Percentiles rank a stretch among this genome's conserved stretches.
These are phyloP conservation scores for Saccharomycopsis schoenii DNA, from an alignment of 805 yeast species.

Conservation along the genomic window DNA sequence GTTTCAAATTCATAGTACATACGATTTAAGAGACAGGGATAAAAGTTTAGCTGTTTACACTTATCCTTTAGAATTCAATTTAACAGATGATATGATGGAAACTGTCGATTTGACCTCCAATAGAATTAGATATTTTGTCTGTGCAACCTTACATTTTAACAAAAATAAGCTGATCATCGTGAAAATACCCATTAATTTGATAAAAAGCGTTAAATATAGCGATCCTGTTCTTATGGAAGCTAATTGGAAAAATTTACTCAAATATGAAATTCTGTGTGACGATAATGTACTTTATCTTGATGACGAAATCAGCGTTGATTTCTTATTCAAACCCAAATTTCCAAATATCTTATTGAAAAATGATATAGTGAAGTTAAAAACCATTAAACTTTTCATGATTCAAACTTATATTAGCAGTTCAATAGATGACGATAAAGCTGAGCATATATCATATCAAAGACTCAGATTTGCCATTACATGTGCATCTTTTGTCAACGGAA, in stretches of 20 bases:
- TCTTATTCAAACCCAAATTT: not conserved
- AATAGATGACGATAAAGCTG: not conserved
- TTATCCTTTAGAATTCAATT: not conserved
- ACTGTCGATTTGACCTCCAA: not conserved
- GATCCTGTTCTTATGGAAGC: slow-evolving; percentile 1
- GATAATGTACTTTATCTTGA: not conserved
- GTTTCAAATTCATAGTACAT: not conserved
- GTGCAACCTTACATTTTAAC: not conserved
- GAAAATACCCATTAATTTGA: not conserved
- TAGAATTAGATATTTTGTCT: not conserved
- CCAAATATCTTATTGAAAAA: not conserved
- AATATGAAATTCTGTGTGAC: not conserved
- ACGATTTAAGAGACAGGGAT: not conserved
- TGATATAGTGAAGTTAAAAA: not conserved
- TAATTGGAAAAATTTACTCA: not conserved
- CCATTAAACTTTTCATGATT: not conserved
- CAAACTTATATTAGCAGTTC: not conserved
- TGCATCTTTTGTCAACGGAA: not conserved
- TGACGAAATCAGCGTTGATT: not conserved
- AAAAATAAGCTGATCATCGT: not conserved
- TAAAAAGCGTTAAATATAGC: not conserved
- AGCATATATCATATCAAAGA: not conserved
- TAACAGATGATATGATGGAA: not conserved
- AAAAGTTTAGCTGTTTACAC: not conserved
- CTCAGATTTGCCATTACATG: not conserved